Conservation (phyloP, 345 rosid genomes). For the Citrus mangshanensis region DNA sequence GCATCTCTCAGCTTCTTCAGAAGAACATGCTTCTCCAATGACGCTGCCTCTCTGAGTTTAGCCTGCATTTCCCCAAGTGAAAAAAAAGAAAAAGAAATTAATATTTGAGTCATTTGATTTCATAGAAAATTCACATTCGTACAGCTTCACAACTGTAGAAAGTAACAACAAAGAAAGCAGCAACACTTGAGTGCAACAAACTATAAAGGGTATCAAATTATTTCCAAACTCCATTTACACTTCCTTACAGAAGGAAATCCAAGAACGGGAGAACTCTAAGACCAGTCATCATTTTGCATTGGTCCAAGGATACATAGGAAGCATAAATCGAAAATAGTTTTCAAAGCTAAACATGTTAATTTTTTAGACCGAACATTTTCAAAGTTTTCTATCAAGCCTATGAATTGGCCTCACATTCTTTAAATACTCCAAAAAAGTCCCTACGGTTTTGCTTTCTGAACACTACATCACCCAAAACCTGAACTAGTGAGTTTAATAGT, state of each 20-base stretch:
- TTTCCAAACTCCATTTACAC: background rate
- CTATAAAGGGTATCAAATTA: background rate
- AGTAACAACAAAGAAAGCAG: background rate
- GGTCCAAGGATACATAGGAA: background rate
- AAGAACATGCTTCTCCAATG: slow-evolving; percentile 95
- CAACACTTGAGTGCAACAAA: background rate
- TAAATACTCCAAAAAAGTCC: background rate
- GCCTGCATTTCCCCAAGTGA: slow-evolving; percentile 50
- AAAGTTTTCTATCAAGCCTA: background rate
- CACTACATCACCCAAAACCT: background rate
- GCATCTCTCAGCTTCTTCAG: slow-evolving; percentile 97
- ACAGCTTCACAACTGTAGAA: slow-evolving; percentile 4
- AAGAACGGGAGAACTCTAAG: background rate
- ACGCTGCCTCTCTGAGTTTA: slow-evolving; percentile 84
- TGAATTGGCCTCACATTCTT: background rate
- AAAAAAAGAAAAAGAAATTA: slow-evolving; percentile 1
- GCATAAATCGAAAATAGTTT: background rate
- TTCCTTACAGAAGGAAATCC: background rate
- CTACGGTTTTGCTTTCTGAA: background rate
- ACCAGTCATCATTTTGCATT: background rate
- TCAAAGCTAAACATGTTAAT: background rate
- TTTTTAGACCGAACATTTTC: background rate
- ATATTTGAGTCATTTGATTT: background rate
- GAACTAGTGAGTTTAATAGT: background rate
- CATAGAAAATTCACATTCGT: background rate